phyloP scores from a whole-genome alignment of 345 rosid genomes.

The Eucalyptus coolabah region DNA sequence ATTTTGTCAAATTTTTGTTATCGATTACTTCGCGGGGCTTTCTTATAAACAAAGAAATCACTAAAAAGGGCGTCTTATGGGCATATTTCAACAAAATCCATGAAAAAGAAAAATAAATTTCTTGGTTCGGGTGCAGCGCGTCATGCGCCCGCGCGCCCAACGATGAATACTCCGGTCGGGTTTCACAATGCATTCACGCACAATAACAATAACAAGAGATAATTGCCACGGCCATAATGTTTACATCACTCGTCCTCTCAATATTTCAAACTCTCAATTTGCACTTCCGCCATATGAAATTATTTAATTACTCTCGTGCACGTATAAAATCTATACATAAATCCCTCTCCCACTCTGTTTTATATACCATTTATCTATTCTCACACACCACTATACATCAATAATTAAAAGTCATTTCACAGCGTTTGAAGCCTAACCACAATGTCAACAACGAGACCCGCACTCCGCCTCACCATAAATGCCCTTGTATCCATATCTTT shows the following conservation, averaged over 20 bases:
- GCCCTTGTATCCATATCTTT: background rate
- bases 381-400: background rate
- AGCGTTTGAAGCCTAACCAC: background rate
- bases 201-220: background rate
- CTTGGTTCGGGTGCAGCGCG: fast-evolving
- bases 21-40: background rate
- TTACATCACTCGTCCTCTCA: background rate
- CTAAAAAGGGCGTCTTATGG: background rate
- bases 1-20: background rate
- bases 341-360: background rate
- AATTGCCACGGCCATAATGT: background rate
- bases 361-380: background rate
- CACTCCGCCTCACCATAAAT: background rate
- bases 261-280: background rate
- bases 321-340: background rate
- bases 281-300: background rate
- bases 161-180: fast-evolving
- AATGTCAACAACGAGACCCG: background rate
- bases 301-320: background rate
- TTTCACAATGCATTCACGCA: background rate
- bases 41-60: background rate
- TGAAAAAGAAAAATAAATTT: background rate
- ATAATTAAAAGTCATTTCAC: background rate
- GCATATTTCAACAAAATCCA: background rate
- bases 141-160: background rate